Percentiles rank a stretch among this genome's conserved stretches.
These are phyloP conservation scores for Trametes gibbosa DNA, from an alignment of 768 basidiomycete genomes.

Conservation along the genomic window DNA sequence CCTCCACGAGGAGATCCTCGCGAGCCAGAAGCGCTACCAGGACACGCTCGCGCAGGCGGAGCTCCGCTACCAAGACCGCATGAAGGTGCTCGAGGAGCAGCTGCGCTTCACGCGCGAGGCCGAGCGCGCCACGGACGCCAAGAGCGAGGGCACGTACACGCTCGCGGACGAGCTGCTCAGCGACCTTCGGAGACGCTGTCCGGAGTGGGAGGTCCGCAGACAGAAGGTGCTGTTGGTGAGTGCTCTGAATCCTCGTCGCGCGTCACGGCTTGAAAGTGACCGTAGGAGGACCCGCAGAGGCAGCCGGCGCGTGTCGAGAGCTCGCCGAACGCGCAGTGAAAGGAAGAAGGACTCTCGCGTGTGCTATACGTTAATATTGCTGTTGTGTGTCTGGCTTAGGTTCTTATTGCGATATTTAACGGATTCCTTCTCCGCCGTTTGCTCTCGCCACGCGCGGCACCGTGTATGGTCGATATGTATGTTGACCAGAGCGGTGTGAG, in stretches of 20 bases:
- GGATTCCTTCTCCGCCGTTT: slow-evolving; percentile 6
- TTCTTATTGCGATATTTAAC: slow-evolving; percentile 24
- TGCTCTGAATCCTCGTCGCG: not conserved
- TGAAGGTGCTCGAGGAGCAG: slow-evolving; percentile 37
- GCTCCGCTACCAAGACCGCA: slow-evolving; percentile 33
- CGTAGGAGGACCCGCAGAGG: slow-evolving; percentile 16
- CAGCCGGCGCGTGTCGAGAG: slow-evolving; percentile 19
- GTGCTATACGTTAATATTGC: slow-evolving; percentile 5
- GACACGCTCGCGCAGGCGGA: slow-evolving; percentile 24
- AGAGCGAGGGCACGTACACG: slow-evolving; percentile 9
- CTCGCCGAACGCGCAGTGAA: slow-evolving; percentile 1
- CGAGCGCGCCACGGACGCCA: slow-evolving; percentile 32
- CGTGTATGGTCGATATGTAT: not conserved
- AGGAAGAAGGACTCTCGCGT: slow-evolving; percentile 5
- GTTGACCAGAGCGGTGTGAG: not conserved
- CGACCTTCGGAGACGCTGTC: slow-evolving; percentile 52
- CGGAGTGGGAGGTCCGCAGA: slow-evolving; percentile 60
- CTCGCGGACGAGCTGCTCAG: slow-evolving; percentile 54
- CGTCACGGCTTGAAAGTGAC: not conserved
- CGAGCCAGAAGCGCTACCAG: slow-evolving; percentile 25
- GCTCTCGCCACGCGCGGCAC: not conserved
- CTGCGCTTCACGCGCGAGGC: slow-evolving; percentile 32
- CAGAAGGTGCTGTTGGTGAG: slow-evolving; percentile 50
- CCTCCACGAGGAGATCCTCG: slow-evolving; percentile 30
- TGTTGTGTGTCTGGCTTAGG: slow-evolving; percentile 11